Conservation (phyloP, 2,329 filamentous ascomycete genomes). For the Fusarium ramigenum region DNA sequence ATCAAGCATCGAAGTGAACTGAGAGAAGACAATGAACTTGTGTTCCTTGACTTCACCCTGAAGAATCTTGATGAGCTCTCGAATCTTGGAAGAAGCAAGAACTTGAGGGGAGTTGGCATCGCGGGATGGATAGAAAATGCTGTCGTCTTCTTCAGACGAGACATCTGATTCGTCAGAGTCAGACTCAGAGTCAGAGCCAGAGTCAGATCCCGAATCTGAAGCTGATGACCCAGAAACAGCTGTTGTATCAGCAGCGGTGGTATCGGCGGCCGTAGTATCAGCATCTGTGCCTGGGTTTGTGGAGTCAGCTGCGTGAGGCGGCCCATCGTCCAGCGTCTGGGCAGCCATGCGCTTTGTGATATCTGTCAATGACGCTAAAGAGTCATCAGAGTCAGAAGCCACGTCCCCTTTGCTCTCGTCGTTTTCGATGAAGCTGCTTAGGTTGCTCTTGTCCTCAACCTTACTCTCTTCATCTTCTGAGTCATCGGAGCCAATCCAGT, state of each 20-base stretch:
- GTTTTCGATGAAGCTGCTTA: conserved; percentile 65
- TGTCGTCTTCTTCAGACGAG: conserved; percentile 51
- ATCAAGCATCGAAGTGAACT: conserved; percentile 98
- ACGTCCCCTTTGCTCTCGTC: conserved; percentile 53
- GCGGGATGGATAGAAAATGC: conserved; percentile 42
- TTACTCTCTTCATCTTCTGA: conserved; percentile 66
- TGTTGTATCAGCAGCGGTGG: conserved; percentile 22
- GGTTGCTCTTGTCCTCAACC: conserved; percentile 61
- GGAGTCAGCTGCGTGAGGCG: conserved; percentile 24
- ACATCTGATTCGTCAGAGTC: conserved; percentile 38
- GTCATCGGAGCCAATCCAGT: conserved; percentile 78
- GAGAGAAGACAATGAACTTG: conserved; percentile 98
- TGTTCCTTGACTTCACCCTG: conserved; percentile 80
- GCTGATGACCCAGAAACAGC: conserved; percentile 23
- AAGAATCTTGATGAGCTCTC: conserved; percentile 83
- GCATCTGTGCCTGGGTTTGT: conserved; percentile 17
- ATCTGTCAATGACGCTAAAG: conserved; percentile 48
- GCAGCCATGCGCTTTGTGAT: conserved; percentile 51
- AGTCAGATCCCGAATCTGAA: conserved; percentile 20
- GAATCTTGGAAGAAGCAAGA: conserved; percentile 88
- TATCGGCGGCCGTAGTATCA: conserved; percentile 25
- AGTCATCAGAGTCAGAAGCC: conserved; percentile 45
- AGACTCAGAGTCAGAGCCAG: conserved; percentile 42
- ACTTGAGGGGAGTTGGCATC: conserved; percentile 51
- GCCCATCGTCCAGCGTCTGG: conserved; percentile 48